A percentile compares a stretch with the other conserved stretches of the same genome.
These are phyloP conservation scores for Zygoascus sp. DNA, from an alignment of 1,139 yeast species.

Conservation along the genomic window DNA sequence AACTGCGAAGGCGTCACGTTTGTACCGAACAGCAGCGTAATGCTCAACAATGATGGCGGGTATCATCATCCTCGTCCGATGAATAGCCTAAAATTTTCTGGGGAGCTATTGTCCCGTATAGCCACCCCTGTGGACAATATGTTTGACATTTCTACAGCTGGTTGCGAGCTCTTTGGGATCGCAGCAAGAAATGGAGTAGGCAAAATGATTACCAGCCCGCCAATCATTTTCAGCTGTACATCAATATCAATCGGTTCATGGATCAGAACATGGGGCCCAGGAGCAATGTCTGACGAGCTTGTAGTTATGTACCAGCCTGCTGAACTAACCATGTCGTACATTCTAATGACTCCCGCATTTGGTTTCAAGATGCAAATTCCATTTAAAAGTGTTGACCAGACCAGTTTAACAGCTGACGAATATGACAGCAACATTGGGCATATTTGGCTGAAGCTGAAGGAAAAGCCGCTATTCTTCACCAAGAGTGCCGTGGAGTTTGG, in stretches of 20 bases:
- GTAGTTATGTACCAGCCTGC: slow-evolving; percentile 25
- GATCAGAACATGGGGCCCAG: slow-evolving; percentile 27
- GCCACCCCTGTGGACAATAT: not conserved
- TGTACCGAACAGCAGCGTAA: slow-evolving; percentile 7
- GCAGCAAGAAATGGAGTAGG: not conserved
- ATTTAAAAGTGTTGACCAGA: slow-evolving; percentile 22
- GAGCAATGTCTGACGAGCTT: slow-evolving; percentile 21
- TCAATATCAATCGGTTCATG: slow-evolving; percentile 33
- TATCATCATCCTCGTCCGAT: not conserved
- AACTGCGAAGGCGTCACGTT: slow-evolving; percentile 6
- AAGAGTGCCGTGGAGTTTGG: slow-evolving; percentile 24
- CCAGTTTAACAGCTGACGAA: slow-evolving; percentile 17
- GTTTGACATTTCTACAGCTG: not conserved
- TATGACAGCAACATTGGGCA: slow-evolving; percentile 20
- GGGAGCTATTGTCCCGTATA: not conserved
- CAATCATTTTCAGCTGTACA: slow-evolving; percentile 23
- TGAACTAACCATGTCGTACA: slow-evolving; percentile 26
- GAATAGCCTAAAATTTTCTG: not conserved
- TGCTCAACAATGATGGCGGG: slow-evolving; percentile 6
- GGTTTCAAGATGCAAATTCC: slow-evolving; percentile 30
- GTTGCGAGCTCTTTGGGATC: not conserved
- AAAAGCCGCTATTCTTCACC: slow-evolving; percentile 27
- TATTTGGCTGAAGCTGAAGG: slow-evolving; percentile 21
- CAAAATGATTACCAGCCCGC: not conserved
- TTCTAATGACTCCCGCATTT: slow-evolving; percentile 25